Evolutionary conservation across 2,329 filamentous ascomycete species (phyloP).

Genomic region (Monosporascus sp.): DNA sequence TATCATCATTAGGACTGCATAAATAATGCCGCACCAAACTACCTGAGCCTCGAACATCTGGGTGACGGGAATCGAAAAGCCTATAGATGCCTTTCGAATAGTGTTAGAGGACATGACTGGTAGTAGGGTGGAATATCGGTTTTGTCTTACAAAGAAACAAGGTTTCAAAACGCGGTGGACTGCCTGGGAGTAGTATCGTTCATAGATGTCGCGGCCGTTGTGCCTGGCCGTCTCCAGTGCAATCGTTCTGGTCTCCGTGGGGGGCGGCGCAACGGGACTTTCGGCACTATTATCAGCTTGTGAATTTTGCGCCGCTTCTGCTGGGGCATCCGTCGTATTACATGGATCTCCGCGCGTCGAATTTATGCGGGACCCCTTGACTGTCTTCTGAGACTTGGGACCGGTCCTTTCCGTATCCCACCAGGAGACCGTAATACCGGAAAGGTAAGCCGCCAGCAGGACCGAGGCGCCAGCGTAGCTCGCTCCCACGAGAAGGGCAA

Average conservation of each 20-base stretch:
- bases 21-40: slow-evolving; percentile 70
- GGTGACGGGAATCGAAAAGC: slow-evolving; percentile 72
- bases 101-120: slow-evolving; percentile 1
- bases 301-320: too few species aligned
- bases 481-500: slow-evolving; percentile 44
- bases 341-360: too few species aligned
- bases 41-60: slow-evolving; percentile 59
- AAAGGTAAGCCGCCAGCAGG: slow-evolving; percentile 59
- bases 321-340: too few species aligned
- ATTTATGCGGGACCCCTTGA: too few species aligned
- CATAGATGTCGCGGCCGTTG: slow-evolving; percentile 24
- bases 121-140: neutral
- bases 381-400: neutral
- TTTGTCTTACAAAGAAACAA: slow-evolving; percentile 61
- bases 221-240: too few species aligned
- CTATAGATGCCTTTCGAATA: slow-evolving; percentile 50
- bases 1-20: slow-evolving; percentile 64
- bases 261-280: too few species aligned
- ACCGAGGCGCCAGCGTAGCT: slow-evolving; percentile 59
- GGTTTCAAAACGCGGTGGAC: slow-evolving; percentile 56
- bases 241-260: neutral
- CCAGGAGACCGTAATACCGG: slow-evolving; percentile 55
- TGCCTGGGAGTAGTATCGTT: slow-evolving; percentile 33
- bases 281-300: too few species aligned
- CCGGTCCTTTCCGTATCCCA: slow-evolving; percentile 38